phyloP scores from a whole-genome alignment of 2,329 filamentous ascomycete species.

The Colletotrichum eremochloae region DNA sequence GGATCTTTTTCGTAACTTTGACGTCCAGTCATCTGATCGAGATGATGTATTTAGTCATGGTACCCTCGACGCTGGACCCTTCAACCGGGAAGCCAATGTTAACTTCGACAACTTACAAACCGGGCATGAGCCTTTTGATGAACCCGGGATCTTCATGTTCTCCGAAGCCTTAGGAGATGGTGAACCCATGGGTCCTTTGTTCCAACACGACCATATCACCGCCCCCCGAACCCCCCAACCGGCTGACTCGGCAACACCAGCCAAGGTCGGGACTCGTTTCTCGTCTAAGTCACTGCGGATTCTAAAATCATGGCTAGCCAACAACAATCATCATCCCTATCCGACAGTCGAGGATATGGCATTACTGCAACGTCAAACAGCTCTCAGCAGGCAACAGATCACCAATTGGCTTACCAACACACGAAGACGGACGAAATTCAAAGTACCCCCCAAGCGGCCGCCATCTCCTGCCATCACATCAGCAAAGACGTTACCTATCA shows the following conservation, averaged over 20 bases:
- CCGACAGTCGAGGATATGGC: slow-evolving; percentile 33
- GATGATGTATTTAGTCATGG: background rate
- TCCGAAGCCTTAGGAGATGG: slow-evolving; percentile 10
- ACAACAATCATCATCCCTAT: slow-evolving; percentile 29
- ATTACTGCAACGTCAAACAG: slow-evolving; percentile 29
- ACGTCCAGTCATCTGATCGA: background rate
- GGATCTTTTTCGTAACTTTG: background rate
- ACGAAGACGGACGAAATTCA: slow-evolving; percentile 26
- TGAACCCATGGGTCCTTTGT: background rate
- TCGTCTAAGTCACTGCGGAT: slow-evolving; percentile 43
- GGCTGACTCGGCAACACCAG: slow-evolving; percentile 12
- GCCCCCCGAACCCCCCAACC: background rate
- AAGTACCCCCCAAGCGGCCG: slow-evolving; percentile 32
- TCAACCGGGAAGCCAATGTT: background rate
- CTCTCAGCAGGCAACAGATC: slow-evolving; percentile 37
- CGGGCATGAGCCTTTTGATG: background rate
- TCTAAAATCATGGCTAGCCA: slow-evolving; percentile 43
- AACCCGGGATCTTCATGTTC: background rate
- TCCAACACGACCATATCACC: too few relatives aligned
- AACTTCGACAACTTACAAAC: background rate
- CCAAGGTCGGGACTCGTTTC: slow-evolving; percentile 46
- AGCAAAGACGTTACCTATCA: slow-evolving; percentile 1
- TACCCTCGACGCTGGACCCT: background rate
- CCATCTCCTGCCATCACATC: slow-evolving; percentile 33
- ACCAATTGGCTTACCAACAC: slow-evolving; percentile 40